Evolutionary conservation across 2,329 filamentous ascomycete species (phyloP), one percentile per base, ranked within the genome.

Genomic region (Cercospora nicotianae): DNA sequence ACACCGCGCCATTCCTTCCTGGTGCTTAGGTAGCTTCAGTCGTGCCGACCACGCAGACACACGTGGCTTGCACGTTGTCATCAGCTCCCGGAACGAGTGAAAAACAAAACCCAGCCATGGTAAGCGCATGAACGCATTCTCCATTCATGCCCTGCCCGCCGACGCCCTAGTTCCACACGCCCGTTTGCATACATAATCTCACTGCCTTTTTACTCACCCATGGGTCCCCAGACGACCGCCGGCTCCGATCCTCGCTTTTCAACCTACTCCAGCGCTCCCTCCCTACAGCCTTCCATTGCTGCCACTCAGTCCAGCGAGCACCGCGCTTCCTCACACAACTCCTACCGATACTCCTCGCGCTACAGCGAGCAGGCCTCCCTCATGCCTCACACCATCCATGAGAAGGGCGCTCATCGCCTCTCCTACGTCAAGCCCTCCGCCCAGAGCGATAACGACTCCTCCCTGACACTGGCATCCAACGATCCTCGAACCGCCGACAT

Each of bases 401-500:
- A 72, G 63, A 72, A 72, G 55, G 60, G 67, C 58, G 16, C 28
- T 7, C 16, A 59, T 28, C 65, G 68, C 63, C 53, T 53, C 20
- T 36, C 69, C 48, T 72, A 73, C 69, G 59, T 64, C 65, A 67
- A 65, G 39, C 36, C 65, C 66, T 59, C 72, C 45, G 69, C 70
- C 18, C 61, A 60, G 8, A 63, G 67, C 67, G 62, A 59, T 36
- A 59, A 36, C 18, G 51, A 26, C 20, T 76, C 72, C 71, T 71
- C 70, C 59, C 71, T 74, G 63, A 77, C 76, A 18, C 73, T 77
- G 33, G 72, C 73, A 60, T 69, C 70, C 48, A 71, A 71, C 67
- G 83, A 85, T 78, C 84, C 85, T 70, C 85, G 85, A 76, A 81
- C 86, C 70, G 83, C 84, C 70, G 87, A 89, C 75, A 88, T 95